Evolutionary conservation across 2,329 filamentous ascomycete species (phyloP).

Genomic region (Lojkania enalia): DNA sequence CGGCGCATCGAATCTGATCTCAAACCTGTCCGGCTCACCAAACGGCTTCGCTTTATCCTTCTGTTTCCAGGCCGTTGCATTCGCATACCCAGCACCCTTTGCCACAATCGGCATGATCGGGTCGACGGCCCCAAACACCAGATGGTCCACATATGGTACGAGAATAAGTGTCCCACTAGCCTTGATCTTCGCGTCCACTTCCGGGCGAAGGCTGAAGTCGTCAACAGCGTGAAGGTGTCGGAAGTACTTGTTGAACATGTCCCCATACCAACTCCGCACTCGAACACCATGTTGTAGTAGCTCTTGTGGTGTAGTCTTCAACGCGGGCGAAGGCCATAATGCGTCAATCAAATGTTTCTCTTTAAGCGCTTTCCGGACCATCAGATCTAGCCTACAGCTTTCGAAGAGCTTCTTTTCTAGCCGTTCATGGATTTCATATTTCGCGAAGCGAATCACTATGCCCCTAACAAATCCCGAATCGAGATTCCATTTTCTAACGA

Average conservation of each 20-base stretch:
- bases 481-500: slow-evolving; percentile 34
- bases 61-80: slow-evolving; percentile 22
- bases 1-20: slow-evolving; percentile 41
- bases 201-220: slow-evolving; percentile 34
- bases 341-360: slow-evolving; percentile 44
- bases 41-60: slow-evolving; percentile 21
- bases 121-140: slow-evolving; percentile 37
- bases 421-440: slow-evolving; percentile 40
- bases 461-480: slow-evolving; percentile 38
- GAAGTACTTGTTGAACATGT: slow-evolving; percentile 46
- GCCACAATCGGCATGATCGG: slow-evolving; percentile 41
- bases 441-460: slow-evolving; percentile 38
- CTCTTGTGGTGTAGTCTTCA: slow-evolving; percentile 29
- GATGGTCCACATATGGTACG: slow-evolving; percentile 39
- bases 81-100: slow-evolving; percentile 35
- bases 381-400: slow-evolving; percentile 36
- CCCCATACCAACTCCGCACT: slow-evolving; percentile 41
- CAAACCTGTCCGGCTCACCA: slow-evolving; percentile 36
- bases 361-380: slow-evolving; percentile 43
- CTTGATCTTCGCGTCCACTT: slow-evolving; percentile 37
- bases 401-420: slow-evolving; percentile 44
- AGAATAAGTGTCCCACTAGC: slow-evolving; percentile 39
- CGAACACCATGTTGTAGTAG: slow-evolving; percentile 38
- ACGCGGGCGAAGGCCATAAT: slow-evolving; percentile 40
- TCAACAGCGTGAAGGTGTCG: slow-evolving; percentile 33